A percentile compares a stretch with the other conserved stretches of the same genome.
Conservation (phyloP, 202 grass and related monocot species). For the Carex sylvatica region DNA sequence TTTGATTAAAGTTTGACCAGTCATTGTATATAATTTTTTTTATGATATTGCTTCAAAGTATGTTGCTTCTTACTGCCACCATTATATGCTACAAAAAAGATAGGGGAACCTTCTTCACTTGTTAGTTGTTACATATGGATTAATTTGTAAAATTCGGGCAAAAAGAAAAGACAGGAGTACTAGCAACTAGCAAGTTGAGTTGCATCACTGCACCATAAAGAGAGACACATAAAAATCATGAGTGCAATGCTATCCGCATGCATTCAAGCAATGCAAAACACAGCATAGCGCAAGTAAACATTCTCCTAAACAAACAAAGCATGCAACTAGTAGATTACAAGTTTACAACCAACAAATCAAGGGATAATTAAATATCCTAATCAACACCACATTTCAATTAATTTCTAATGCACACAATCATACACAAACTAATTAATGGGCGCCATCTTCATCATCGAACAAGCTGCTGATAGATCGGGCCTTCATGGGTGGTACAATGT, state of each 20-base stretch:
- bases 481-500: slow-evolving; percentile 29
- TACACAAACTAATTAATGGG: too few species aligned
- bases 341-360: slow-evolving; percentile 13
- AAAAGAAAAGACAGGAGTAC: background rate
- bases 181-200: background rate
- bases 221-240: slow-evolving; percentile 2
- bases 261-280: background rate
- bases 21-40: background rate
- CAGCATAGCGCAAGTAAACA: background rate
- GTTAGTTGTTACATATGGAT: background rate
- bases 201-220: slow-evolving; percentile 25
- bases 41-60: background rate
- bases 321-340: slow-evolving; percentile 6
- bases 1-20: background rate
- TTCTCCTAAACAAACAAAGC: background rate
- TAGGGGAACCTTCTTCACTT: too few species aligned
- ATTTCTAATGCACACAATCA: slow-evolving; percentile 13
- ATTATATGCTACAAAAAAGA: background rate
- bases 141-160: background rate
- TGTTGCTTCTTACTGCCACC: background rate
- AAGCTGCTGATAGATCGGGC: slow-evolving; percentile 48
- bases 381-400: background rate
- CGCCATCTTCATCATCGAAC: slow-evolving; percentile 22
- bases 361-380: background rate
- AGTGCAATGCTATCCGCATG: background rate